Percentiles rank a stretch among this genome's conserved stretches.
These are phyloP conservation scores for Hippophae tibetana DNA, from an alignment of 306 rosid species.

Conservation along the genomic window DNA sequence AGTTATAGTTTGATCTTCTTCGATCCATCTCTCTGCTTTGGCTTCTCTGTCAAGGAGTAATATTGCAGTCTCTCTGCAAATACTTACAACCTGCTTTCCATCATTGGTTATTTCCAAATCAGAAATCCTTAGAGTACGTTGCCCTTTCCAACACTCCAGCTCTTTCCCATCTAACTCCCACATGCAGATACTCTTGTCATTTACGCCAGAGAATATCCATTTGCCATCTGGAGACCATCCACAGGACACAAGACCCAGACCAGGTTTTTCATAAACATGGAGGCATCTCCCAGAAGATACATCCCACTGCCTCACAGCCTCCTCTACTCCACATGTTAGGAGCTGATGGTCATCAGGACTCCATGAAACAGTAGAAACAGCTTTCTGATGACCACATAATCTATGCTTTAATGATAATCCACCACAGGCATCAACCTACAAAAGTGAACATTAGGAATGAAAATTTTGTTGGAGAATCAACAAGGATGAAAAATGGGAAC, in stretches of 20 bases:
- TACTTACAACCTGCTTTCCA: conserved; percentile 71
- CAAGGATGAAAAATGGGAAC: not conserved
- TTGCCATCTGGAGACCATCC: conserved; percentile 91
- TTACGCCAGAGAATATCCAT: conserved; percentile 66
- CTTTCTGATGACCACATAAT: conserved; percentile 70
- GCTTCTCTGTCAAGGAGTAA: conserved; percentile 72
- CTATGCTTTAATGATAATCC: conserved; percentile 57
- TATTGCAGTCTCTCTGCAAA: conserved; percentile 47
- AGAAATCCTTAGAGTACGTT: conserved; percentile 66
- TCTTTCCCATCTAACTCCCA: conserved; percentile 95
- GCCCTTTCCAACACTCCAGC: conserved; percentile 91
- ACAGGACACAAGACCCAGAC: conserved; percentile 66
- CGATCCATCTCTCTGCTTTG: conserved; percentile 60
- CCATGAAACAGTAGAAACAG: conserved; percentile 82
- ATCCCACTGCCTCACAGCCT: conserved; percentile 84
- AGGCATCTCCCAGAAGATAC: conserved; percentile 81
- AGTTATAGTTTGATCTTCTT: conserved; percentile 72
- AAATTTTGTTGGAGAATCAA: not conserved
- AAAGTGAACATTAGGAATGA: conserved; percentile 3
- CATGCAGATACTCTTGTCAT: conserved; percentile 86
- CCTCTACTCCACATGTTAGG: conserved; percentile 94
- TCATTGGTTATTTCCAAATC: conserved; percentile 73
- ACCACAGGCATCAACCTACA: conserved; percentile 56
- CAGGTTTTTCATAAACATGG: conserved; percentile 68
- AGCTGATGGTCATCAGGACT: conserved; percentile 80